phyloP scores from a whole-genome alignment of 768 basidiomycete genomes.

The Rhodotorula sphaerocarpa region DNA sequence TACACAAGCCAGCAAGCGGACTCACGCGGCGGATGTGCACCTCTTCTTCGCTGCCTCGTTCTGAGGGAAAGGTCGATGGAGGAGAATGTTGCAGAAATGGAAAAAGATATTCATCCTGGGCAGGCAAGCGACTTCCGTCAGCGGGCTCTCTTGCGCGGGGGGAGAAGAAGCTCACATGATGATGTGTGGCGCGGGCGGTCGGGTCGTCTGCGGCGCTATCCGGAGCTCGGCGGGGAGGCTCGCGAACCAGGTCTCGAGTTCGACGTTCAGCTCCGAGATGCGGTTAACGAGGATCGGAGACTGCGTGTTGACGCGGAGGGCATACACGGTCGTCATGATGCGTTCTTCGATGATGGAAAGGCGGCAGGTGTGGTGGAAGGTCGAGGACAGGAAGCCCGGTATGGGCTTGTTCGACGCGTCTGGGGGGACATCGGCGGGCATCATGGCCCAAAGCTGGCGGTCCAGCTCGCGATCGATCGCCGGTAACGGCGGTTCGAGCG shows the following conservation, averaged over 20 bases:
- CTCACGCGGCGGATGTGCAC: constrained; percentile 49
- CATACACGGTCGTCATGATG: constrained; percentile 18
- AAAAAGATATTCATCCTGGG: constrained; percentile 52
- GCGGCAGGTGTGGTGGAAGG: constrained; percentile 18
- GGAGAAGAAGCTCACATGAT: constrained; percentile 42
- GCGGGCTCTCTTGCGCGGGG: no score
- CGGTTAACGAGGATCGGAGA: neutral
- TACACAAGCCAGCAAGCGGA: constrained; percentile 5
- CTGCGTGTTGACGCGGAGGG: neutral
- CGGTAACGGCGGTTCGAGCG: constrained; percentile 20
- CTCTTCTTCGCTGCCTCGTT: constrained; percentile 43
- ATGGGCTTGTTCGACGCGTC: neutral
- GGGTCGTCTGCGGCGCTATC: constrained; percentile 13
- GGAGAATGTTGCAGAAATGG: constrained; percentile 56
- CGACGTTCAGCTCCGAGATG: constrained; percentile 15
- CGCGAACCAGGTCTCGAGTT: constrained; percentile 16
- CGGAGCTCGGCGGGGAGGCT: neutral
- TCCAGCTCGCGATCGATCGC: constrained; percentile 14
- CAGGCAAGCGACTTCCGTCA: neutral
- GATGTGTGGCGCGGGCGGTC: constrained; percentile 43
- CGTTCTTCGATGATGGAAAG: constrained; percentile 22
- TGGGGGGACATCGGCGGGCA: neutral
- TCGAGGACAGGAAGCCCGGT: neutral
- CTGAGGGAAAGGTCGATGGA: constrained; percentile 51
- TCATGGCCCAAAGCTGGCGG: neutral